These are phyloP conservation scores for Phytophthora sp. DNA, from an alignment of 352 stramenopile genomes.

Conservation along the genomic window DNA sequence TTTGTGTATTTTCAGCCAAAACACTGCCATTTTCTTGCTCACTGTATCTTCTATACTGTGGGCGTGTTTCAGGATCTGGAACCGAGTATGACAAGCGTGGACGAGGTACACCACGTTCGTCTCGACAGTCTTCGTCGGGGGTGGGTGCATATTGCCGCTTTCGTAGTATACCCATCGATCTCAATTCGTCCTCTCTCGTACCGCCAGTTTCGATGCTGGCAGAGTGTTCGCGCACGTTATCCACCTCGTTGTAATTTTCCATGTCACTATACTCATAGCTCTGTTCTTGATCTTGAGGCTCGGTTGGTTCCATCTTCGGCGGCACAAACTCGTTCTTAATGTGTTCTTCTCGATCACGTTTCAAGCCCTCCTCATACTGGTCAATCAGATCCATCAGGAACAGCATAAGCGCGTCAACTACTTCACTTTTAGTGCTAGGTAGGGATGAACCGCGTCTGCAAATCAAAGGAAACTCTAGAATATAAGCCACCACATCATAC, in stretches of 20 bases:
- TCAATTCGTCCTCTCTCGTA: constrained; percentile 20
- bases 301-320: neutral
- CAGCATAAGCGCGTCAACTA: constrained; percentile 45
- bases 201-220: neutral
- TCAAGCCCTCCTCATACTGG: constrained; percentile 39
- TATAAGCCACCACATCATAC: constrained; percentile 44
- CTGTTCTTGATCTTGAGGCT: neutral
- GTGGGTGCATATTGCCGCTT: constrained; percentile 42
- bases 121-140: constrained; percentile 8
- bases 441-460: constrained; percentile 27
- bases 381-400: constrained; percentile 49
- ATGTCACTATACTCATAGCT: neutral
- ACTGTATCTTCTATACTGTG: neutral
- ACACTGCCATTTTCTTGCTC: neutral
- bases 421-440: constrained; percentile 41
- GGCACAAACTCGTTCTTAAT: constrained; percentile 12
- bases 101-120: constrained; percentile 30
- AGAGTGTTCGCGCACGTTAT: neutral
- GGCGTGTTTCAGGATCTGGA: constrained; percentile 2
- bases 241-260: neutral
- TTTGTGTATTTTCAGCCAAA: neutral
- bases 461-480: constrained; percentile 49
- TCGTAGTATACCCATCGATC: constrained; percentile 30
- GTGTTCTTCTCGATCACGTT: constrained; percentile 17
- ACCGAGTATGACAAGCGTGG: constrained; percentile 26